Evolutionary conservation across 768 basidiomycete species (phyloP).

Genomic region (Rossbeevera mucosa): DNA sequence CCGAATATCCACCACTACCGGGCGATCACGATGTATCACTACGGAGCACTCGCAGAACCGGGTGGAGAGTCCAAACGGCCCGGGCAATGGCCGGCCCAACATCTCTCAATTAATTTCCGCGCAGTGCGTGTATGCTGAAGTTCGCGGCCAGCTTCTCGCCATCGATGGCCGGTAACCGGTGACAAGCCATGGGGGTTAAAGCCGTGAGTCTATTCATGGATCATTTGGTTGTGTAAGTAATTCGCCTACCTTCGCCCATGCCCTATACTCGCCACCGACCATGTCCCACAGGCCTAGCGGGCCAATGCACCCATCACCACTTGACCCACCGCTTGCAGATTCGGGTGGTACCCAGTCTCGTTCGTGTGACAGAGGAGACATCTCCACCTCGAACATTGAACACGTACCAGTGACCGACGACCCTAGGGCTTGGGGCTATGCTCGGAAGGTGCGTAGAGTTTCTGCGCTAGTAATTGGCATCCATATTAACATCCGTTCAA

Average conservation of each 20-base stretch:
- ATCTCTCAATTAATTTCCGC: neutral
- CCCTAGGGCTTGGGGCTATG: slow-evolving; percentile 53
- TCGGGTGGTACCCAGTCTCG: neutral
- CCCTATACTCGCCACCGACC: neutral
- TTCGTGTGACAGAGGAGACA: neutral
- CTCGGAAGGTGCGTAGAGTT: slow-evolving; percentile 44
- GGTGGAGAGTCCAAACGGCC: neutral
- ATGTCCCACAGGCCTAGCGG: slow-evolving; percentile 14
- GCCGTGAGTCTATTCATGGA: slow-evolving; percentile 4
- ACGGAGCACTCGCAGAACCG: neutral
- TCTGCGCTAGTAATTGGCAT: too few relatives aligned
- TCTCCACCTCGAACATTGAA: slow-evolving; percentile 25
- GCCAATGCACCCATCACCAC: neutral
- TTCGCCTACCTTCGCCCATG: neutral
- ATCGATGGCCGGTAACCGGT: neutral
- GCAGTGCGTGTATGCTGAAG: neutral
- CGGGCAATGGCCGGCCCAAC: neutral
- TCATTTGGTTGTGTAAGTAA: slow-evolving; percentile 3
- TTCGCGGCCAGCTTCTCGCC: neutral
- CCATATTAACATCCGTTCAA: neutral
- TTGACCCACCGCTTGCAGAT: neutral
- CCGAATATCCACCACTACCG: neutral
- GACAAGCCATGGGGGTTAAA: neutral
- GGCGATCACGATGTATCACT: neutral
- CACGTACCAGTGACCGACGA: slow-evolving; percentile 49